Percentiles rank a stretch among this genome's conserved stretches.
Evolutionary conservation across 495 filamentous ascomycete genomes (phyloP).

Genomic region (Tuber magnatum): DNA sequence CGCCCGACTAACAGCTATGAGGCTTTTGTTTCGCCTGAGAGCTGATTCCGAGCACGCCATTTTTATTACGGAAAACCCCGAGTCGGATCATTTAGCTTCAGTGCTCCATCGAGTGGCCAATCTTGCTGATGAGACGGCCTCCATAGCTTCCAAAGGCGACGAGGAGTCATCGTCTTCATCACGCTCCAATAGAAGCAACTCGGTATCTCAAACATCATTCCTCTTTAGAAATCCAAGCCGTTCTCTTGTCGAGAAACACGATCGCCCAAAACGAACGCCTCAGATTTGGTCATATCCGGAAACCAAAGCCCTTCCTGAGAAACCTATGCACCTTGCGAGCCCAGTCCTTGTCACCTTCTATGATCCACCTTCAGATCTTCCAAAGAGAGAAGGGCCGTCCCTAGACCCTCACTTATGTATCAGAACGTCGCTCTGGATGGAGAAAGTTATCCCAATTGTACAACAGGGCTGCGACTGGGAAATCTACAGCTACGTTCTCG

Average conservation of each 20-base stretch:
- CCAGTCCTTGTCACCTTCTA: slow-evolving; percentile 42
- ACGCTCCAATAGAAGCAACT: slow-evolving; percentile 35
- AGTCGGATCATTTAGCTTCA: slow-evolving; percentile 64
- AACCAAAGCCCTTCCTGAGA: slow-evolving; percentile 39
- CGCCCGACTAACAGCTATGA: slow-evolving; percentile 72
- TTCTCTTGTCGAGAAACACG: slow-evolving; percentile 17
- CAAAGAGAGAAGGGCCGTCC: slow-evolving; percentile 45
- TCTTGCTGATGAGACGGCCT: slow-evolving; percentile 35
- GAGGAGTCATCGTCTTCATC: slow-evolving; percentile 34
- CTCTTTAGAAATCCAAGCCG: slow-evolving; percentile 27
- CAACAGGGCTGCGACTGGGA: slow-evolving; percentile 83
- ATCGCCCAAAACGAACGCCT: slow-evolving; percentile 21
- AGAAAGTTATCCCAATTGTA: slow-evolving; percentile 63
- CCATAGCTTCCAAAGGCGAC: slow-evolving; percentile 6
- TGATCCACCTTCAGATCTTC: slow-evolving; percentile 34
- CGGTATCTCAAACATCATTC: slow-evolving; percentile 34
- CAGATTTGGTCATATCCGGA: slow-evolving; percentile 40
- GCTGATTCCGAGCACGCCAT: slow-evolving; percentile 70
- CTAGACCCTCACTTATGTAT: slow-evolving; percentile 45
- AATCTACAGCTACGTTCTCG: slow-evolving; percentile 80
- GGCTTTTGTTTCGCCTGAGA: slow-evolving; percentile 73
- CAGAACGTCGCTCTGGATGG: slow-evolving; percentile 67
- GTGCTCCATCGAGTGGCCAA: slow-evolving; percentile 59
- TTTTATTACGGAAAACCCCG: slow-evolving; percentile 56
- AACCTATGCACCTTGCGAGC: slow-evolving; percentile 38